Evolutionary conservation across 2,329 filamentous ascomycete species (phyloP).

Genomic region (Dothistroma septosporum): DNA sequence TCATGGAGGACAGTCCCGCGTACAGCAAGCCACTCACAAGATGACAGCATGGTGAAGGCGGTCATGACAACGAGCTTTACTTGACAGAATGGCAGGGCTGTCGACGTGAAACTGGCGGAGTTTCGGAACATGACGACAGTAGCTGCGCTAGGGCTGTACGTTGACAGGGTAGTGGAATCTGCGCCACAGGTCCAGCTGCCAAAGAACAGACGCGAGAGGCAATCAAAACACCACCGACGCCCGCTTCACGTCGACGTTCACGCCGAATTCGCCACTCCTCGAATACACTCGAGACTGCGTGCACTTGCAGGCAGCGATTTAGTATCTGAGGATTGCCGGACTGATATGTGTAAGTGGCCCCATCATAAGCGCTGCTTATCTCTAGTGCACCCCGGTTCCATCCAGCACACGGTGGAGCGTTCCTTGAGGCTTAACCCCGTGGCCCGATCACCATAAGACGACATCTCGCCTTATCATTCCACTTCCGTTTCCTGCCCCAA

Average conservation of each 20-base stretch:
- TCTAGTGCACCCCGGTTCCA: not conserved
- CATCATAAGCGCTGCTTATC: not conserved
- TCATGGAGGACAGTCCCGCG: not conserved
- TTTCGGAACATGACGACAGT: not conserved
- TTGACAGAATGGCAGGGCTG: not conserved
- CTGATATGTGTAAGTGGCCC: not conserved
- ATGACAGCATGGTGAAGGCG: not conserved
- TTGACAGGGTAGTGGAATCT: not conserved
- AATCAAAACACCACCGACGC: not conserved
- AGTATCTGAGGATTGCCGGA: not conserved
- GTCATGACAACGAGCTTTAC: not conserved
- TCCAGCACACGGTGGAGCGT: not conserved
- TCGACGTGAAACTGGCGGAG: not conserved
- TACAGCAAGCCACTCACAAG: not conserved
- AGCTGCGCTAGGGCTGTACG: not conserved
- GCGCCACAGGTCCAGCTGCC: not conserved
- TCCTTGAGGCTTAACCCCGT: not conserved
- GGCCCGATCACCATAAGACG: not conserved
- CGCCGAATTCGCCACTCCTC: not conserved
- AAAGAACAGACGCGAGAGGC: not conserved
- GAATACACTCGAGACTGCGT: not conserved
- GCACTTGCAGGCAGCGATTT: not conserved
- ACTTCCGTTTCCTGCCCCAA: not conserved
- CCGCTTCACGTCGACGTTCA: not conserved
- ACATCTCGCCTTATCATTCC: conserved; percentile 1